A percentile compares a stretch with the other conserved stretches of the same genome.
phyloP scores from a whole-genome alignment of 2,329 filamentous ascomycete species.

The Elsinoe fawcettii region DNA sequence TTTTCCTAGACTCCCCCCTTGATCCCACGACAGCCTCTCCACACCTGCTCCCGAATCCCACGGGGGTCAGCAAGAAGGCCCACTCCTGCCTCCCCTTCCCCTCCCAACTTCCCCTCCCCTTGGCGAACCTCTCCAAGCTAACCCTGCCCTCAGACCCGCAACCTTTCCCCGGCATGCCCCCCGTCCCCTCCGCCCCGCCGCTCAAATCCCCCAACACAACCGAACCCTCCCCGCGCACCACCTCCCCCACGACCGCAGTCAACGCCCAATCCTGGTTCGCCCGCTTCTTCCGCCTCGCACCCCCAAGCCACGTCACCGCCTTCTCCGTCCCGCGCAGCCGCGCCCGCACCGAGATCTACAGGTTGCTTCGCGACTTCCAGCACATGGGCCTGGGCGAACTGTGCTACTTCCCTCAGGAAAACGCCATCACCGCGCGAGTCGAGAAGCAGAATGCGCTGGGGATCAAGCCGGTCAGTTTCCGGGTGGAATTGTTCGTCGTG shows the following conservation, averaged over 20 bases:
- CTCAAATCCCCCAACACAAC: slow-evolving; percentile 4
- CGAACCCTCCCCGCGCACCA: neutral
- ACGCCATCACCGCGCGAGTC: slow-evolving; percentile 72
- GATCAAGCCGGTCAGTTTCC: slow-evolving; percentile 82
- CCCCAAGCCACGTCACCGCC: slow-evolving; percentile 66
- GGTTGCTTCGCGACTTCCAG: slow-evolving; percentile 68
- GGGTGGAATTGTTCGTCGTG: slow-evolving; percentile 78
- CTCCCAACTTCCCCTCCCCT: neutral
- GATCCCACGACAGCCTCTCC: slow-evolving; percentile 20
- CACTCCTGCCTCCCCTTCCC: neutral
- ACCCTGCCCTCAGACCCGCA: neutral
- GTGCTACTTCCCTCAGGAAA: slow-evolving; percentile 67
- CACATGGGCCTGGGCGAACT: slow-evolving; percentile 71
- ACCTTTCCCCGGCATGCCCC: slow-evolving; percentile 8
- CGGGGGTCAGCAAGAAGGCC: neutral
- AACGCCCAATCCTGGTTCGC: slow-evolving; percentile 66
- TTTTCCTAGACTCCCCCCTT: slow-evolving; percentile 16
- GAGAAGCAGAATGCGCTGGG: slow-evolving; percentile 68
- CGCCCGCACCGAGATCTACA: slow-evolving; percentile 68
- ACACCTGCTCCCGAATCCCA: neutral
- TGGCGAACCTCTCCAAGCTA: slow-evolving; percentile 8
- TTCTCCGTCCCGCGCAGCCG: slow-evolving; percentile 64
- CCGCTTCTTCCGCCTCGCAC: slow-evolving; percentile 82
- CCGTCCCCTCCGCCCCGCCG: neutral
- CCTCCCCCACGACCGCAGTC: slow-evolving; percentile 29